Base-by-base conservation (phyloP, 2,329 filamentous ascomycete species). In the Davidsoniella eucalypti region DNA sequence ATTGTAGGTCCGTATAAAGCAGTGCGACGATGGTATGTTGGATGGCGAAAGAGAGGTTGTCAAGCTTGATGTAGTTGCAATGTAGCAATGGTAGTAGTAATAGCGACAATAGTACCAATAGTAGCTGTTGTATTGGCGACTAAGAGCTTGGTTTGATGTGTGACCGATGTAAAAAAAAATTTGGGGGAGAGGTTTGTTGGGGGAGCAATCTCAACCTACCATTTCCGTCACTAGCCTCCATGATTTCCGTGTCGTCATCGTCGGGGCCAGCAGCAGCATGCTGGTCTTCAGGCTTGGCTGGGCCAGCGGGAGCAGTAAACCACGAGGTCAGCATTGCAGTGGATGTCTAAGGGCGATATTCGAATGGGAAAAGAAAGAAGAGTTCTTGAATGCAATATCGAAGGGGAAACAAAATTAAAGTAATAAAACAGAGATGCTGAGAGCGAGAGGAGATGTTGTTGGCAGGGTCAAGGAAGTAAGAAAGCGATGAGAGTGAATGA, bases 201-300 rank as follows among this genome's bases (percentile, higher is more conserved):
- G 26, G 42, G 42, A 29, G 36, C n/a, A 36, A 10, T 17, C 26
- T 10, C 17, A 51, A 65, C 80, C 64, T 68, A 94, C 87, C 84
- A 75, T 90, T 95, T 67, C 88, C 87, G 73, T 96, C 87, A 50
- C 95, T 88, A 54, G 85, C 77, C 67, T 94, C 87, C 60, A 95
- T 81, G 54, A 90, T 75, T 52, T 78, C 81, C 61, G 87, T 87
- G 60, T 93, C 73, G 59, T 87, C 81, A 54, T 69, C 67, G 50
- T 55, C 58, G 37, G 69, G 67, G 53, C 65, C 64, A 9, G 67
- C 70, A 55, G 57, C 63, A 54, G 61, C 62, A 52, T 58, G 61
- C 21, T 79, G 78, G 52, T 84, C 78, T 56, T 64, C 65, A 4
- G 80, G 40, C 40, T 54, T 55, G 33, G 41, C 42, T 50, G 51